Evolutionary conservation across 805 yeast genomes (phyloP).

Genomic region (Saturnispora bothae): DNA sequence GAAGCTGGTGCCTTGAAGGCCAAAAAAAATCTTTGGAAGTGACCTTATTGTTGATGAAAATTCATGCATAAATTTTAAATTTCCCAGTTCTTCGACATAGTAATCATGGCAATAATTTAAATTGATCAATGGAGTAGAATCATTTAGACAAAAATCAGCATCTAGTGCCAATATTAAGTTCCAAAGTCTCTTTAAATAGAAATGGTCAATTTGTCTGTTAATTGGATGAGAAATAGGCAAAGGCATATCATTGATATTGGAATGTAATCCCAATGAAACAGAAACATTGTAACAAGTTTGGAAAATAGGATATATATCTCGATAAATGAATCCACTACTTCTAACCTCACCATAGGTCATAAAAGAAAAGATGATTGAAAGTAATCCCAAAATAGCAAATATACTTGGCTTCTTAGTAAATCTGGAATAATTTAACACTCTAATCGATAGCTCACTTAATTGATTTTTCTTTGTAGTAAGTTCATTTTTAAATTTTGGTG

Average conservation of each 20-base stretch:
- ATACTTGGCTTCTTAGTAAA: conserved; percentile 8
- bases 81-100: conserved; percentile 1
- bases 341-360: conserved; percentile 13
- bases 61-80: not conserved
- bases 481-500: not conserved
- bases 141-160: conserved; percentile 9
- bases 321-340: conserved; percentile 8
- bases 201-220: too few species aligned
- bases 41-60: not conserved
- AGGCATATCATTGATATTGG: too few species aligned
- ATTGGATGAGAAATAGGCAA: too few species aligned
- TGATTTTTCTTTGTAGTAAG: conserved; percentile 4
- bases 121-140: conserved; percentile 12
- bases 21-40: conserved; percentile 1
- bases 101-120: conserved; percentile 10
- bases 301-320: conserved; percentile 11
- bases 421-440: conserved; percentile 10
- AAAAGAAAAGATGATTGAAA: conserved; percentile 9
- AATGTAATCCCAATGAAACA: conserved; percentile 10
- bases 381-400: conserved; percentile 7
- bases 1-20: not conserved
- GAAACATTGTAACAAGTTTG: conserved; percentile 9
- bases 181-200: conserved; percentile 12
- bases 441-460: conserved; percentile 8
- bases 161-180: conserved; percentile 12